These are phyloP conservation scores for Arctium minus DNA, from an alignment of 129 eudicot genomes.

Conservation along the genomic window DNA sequence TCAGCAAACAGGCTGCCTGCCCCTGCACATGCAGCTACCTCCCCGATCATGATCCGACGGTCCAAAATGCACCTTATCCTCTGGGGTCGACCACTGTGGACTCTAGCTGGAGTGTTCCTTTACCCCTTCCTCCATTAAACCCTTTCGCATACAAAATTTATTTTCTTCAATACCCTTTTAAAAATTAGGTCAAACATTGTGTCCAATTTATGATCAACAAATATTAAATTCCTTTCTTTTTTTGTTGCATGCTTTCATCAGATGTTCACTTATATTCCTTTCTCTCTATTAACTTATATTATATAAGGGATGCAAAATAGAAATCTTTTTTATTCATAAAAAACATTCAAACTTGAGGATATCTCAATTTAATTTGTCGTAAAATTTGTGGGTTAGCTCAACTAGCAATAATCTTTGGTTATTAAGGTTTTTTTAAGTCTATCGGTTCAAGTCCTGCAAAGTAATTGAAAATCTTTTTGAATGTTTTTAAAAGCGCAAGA, in stretches of 20 bases:
- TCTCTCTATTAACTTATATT: not conserved
- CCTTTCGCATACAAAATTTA: not conserved
- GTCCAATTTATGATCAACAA: too few relatives aligned
- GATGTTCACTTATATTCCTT: too few relatives aligned
- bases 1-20: not conserved
- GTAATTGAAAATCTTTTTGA: too few relatives aligned
- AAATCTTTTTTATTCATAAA: too few relatives aligned
- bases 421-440: too few relatives aligned
- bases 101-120: not conserved
- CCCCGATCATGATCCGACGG: not conserved
- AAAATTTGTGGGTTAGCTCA: too few relatives aligned
- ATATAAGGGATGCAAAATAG: too few relatives aligned
- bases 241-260: not conserved
- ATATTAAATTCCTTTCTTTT: not conserved
- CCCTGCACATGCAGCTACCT: not conserved
- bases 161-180: not conserved
- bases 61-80: not conserved
- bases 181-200: not conserved
- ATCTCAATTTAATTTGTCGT: too few relatives aligned
- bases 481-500: too few relatives aligned
- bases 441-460: too few relatives aligned
- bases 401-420: too few relatives aligned
- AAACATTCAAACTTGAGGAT: too few relatives aligned
- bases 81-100: not conserved
- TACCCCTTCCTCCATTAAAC: not conserved